phyloP scores from a whole-genome alignment of 2,329 filamentous ascomycete species.

The Pyricularia grisea region DNA sequence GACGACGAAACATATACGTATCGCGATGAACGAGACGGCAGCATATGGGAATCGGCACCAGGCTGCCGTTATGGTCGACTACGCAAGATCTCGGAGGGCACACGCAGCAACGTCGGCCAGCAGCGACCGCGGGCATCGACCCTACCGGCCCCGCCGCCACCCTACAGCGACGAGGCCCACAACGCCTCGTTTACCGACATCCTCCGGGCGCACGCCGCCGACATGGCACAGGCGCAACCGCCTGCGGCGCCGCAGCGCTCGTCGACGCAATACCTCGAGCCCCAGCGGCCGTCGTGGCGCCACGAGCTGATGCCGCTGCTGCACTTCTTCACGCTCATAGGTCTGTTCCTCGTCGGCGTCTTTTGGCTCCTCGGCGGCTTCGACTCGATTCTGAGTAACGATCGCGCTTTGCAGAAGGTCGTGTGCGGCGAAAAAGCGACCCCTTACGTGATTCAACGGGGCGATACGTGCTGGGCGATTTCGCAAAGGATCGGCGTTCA shows the following conservation, averaged over 20 bases:
- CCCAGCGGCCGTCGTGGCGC: constrained; percentile 31
- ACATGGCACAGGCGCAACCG: not conserved
- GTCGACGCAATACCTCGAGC: not conserved
- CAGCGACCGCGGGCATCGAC: not conserved
- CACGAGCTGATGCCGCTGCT: constrained; percentile 44
- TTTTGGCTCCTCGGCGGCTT: constrained; percentile 34
- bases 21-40: constrained; percentile 27
- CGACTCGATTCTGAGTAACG: constrained; percentile 1
- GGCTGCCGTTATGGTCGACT: constrained; percentile 36
- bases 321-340: constrained; percentile 46
- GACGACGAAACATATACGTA: constrained; percentile 38
- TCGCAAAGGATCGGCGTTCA: constrained; percentile 29
- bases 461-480: constrained; percentile 46
- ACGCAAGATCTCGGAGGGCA: constrained; percentile 24
- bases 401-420: constrained; percentile 7
- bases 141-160: constrained; percentile 4
- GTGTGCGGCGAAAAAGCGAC: constrained; percentile 7
- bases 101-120: not conserved
- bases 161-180: not conserved
- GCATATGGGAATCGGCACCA: constrained; percentile 32
- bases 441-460: constrained; percentile 30
- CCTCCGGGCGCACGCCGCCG: not conserved
- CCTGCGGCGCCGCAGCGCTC: not conserved
- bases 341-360: constrained; percentile 38
- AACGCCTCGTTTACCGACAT: not conserved